Evolutionary conservation across 345 rosid genomes (phyloP).

Genomic region (Brassica juncea): DNA sequence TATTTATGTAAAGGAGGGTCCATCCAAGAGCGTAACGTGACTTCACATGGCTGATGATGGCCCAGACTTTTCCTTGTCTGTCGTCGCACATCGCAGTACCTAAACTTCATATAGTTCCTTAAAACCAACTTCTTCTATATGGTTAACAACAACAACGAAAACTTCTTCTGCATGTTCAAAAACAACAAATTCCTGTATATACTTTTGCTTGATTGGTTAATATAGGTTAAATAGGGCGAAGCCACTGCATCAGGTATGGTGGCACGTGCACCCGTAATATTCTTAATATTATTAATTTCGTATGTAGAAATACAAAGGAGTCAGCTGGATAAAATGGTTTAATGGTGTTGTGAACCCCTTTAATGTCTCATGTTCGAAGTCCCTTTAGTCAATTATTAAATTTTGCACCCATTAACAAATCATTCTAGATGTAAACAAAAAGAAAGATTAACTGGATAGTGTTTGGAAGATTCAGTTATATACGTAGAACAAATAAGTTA

Average conservation of each 20-base stretch:
- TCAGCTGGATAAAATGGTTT: too few species aligned
- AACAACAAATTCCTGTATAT: neutral
- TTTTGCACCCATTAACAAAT: too few species aligned
- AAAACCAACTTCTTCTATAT: neutral
- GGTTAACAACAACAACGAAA: neutral
- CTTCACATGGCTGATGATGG: constrained; percentile 40
- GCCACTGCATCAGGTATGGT: too few species aligned
- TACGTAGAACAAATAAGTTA: neutral
- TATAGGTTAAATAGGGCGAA: neutral
- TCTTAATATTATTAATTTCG: too few species aligned
- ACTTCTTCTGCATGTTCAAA: neutral
- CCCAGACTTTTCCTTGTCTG: constrained; percentile 9
- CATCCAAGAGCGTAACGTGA: constrained; percentile 32
- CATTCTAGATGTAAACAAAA: neutral
- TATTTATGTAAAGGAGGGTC: constrained; percentile 20
- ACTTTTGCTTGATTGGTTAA: neutral
- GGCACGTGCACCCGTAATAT: too few species aligned
- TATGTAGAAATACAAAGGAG: too few species aligned
- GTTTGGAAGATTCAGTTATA: neutral
- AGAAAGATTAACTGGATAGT: neutral
- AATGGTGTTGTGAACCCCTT: too few species aligned
- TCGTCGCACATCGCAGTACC: neutral
- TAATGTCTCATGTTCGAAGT: too few species aligned
- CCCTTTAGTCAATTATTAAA: too few species aligned
- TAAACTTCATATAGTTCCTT: constrained; percentile 3